Evolutionary conservation across 2,329 filamentous ascomycete species (phyloP).

Genomic region (Nemania serpens): DNA sequence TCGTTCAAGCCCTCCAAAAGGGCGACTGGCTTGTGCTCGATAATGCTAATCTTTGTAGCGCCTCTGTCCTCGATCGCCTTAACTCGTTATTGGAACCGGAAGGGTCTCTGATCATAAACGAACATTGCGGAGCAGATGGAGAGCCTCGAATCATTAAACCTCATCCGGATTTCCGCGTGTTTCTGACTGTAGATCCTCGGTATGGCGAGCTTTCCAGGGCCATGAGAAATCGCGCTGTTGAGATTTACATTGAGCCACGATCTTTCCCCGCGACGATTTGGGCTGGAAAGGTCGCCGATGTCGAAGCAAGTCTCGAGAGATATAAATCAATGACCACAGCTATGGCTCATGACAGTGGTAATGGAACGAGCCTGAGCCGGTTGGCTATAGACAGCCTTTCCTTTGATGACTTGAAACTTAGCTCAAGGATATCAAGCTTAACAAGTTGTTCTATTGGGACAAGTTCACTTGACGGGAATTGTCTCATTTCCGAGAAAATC

Average conservation of each 20-base stretch:
- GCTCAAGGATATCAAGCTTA: slow-evolving; percentile 40
- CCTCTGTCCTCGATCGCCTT: slow-evolving; percentile 89
- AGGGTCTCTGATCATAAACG: slow-evolving; percentile 87
- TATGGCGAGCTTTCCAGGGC: slow-evolving; percentile 93
- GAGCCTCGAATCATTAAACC: slow-evolving; percentile 79
- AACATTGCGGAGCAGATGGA: slow-evolving; percentile 83
- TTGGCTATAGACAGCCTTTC: slow-evolving; percentile 55
- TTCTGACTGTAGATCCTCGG: slow-evolving; percentile 88
- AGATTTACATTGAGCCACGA: slow-evolving; percentile 73
- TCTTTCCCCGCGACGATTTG: slow-evolving; percentile 42
- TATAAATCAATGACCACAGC: slow-evolving; percentile 47
- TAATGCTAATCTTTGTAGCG: slow-evolving; percentile 95
- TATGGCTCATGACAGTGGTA: slow-evolving; percentile 37
- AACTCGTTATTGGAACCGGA: slow-evolving; percentile 94
- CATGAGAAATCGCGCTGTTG: slow-evolving; percentile 93
- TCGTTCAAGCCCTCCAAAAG: slow-evolving; percentile 82
- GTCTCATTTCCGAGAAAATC: slow-evolving; percentile 13
- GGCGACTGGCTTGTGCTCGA: slow-evolving; percentile 95
- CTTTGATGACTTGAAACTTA: slow-evolving; percentile 49
- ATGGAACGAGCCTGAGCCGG: slow-evolving; percentile 39
- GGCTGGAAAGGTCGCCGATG: slow-evolving; percentile 48
- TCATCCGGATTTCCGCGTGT: slow-evolving; percentile 86
- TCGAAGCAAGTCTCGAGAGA: slow-evolving; percentile 57
- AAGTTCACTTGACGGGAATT: slow-evolving; percentile 7
- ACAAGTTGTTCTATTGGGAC: slow-evolving; percentile 8